Evolutionary conservation across 2,329 filamentous ascomycete genomes (phyloP), one percentile per base, ranked within the genome.

Genomic region (Stenocarpella maydis): DNA sequence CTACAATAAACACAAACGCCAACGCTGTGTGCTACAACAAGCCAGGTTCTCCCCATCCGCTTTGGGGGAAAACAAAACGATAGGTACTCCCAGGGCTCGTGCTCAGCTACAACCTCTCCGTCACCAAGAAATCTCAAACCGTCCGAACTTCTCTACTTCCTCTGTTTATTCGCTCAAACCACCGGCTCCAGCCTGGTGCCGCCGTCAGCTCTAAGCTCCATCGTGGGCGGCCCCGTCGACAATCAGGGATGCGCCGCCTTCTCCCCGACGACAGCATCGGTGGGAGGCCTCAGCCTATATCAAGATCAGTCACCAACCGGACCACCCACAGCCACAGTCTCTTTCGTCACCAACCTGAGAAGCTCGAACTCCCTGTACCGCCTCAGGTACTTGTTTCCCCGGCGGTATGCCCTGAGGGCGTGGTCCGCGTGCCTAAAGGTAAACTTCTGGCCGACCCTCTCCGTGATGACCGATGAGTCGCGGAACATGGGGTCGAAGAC

Each of bases 401-500:
- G 85, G 24, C 94, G 89, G 81, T 97, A 97, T 3, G 88, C 85
- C 76, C 90, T 90, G 17, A 97, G 81, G 19, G 91, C 80, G 37
- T 83, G 80, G 47, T 83, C 83, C 0, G 88, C 85, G 37, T 83
- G 78, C 15, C 82, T 80, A 53, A 81, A 78, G 61, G 80, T 76
- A 76, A 88, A 80, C 17, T 78, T 80, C 4, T 77, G 83, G 34
- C 82, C 87, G 53, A 87, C 82, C 34, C 93, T 80, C 65, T 86
- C 87, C 71, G 83, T 85, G 75, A 97, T 86, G 21, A 84, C 85
- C 2, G 84, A 83, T 0, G 91, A 87, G 54, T 94, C 91, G 67
- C 87, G 89, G 78, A 93, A 94, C 81, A 92, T 92, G 1, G 95
- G 94, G 77, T 98, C 95, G 77, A 97, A 97, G 15, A 97, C 92